These are phyloP conservation scores for Cercis canadensis DNA, from an alignment of 306 rosid species.

Conservation along the genomic window DNA sequence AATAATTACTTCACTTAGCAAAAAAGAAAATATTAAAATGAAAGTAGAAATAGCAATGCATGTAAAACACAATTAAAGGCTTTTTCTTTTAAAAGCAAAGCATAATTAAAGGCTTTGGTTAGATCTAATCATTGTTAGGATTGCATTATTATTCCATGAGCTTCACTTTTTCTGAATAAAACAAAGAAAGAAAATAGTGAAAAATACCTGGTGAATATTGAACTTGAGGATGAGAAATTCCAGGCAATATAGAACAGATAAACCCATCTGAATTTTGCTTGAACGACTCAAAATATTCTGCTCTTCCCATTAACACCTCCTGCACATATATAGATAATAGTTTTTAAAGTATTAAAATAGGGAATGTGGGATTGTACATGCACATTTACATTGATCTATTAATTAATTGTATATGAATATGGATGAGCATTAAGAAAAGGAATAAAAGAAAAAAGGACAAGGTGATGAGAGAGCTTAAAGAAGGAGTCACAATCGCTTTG, in stretches of 20 bases:
- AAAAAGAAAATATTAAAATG: neutral
- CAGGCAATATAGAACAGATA: constrained; percentile 87
- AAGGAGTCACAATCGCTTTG: constrained; percentile 44
- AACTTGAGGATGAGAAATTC: constrained; percentile 86
- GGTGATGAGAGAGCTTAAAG: no score
- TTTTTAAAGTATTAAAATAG: no score
- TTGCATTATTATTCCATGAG: constrained; percentile 6
- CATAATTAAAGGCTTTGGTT: constrained; percentile 43
- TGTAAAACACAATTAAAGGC: constrained; percentile 36
- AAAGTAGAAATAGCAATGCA: constrained; percentile 28
- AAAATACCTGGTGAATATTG: constrained; percentile 92
- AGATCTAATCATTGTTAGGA: constrained; percentile 17
- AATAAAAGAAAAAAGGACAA: no score
- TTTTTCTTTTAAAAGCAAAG: constrained; percentile 38
- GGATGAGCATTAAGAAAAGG: no score
- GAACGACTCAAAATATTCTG: constrained; percentile 81
- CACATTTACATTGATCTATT: no score
- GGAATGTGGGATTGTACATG: no score
- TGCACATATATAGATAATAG: no score
- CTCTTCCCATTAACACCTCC: constrained; percentile 97
- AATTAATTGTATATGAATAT: no score
- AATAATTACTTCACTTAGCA: constrained; percentile 1
- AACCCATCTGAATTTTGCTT: constrained; percentile 86
- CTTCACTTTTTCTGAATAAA: constrained; percentile 12
- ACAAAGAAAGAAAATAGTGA: neutral